A percentile compares a stretch with the other conserved stretches of the same genome.
Evolutionary conservation across 345 rosid species (phyloP).

Genomic region (Sapria himalayana): DNA sequence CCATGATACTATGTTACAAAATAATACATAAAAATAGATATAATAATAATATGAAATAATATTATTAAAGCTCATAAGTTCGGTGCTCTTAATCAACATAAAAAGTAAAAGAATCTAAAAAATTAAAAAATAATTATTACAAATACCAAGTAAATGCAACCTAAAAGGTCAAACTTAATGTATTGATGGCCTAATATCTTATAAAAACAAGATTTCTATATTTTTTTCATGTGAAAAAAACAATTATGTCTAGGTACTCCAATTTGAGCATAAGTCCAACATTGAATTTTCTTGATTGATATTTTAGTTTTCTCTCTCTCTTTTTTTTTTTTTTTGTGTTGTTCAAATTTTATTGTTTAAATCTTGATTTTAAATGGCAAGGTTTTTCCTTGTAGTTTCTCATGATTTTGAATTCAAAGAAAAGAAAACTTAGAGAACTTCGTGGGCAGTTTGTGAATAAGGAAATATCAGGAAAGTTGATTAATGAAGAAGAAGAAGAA

Average conservation of each 20-base stretch:
- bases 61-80: no score
- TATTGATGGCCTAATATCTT: no score
- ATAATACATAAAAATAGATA: no score
- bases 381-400: conserved; percentile 29
- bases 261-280: background rate
- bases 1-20: no score
- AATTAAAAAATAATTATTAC: no score
- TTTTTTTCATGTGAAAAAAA: background rate
- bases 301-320: background rate
- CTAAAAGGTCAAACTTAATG: no score
- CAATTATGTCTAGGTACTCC: background rate
- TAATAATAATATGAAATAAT: no score
- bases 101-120: no score
- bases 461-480: conserved; percentile 16
- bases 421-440: conserved; percentile 61
- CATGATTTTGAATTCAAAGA: conserved; percentile 56
- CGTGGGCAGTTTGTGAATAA: conserved; percentile 36
- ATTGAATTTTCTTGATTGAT: background rate
- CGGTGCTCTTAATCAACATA: no score
- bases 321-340: background rate
- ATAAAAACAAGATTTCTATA: no score
- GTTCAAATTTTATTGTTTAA: conserved; percentile 5
- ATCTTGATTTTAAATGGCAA: no score
- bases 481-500: conserved; percentile 35
- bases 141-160: no score